Evolutionary conservation across 768 basidiomycete species (phyloP).

Genomic region (Saitozyma sp.): DNA sequence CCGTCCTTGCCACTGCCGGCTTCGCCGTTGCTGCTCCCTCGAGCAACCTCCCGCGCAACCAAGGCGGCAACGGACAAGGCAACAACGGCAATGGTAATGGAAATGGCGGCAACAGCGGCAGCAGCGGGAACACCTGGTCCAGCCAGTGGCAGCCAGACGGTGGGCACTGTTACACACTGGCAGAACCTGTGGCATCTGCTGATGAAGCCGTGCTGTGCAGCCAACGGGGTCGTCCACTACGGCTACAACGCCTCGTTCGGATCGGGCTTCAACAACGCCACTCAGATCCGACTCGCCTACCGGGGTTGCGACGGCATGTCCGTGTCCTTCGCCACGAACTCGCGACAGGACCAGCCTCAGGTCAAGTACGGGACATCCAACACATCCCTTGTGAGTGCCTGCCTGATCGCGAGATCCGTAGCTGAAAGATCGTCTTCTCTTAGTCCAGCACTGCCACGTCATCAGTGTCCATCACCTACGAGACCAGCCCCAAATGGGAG

Average conservation of each 20-base stretch:
- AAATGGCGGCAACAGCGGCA: too few species aligned
- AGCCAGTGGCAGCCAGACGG: constrained; percentile 2
- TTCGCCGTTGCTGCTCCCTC: too few species aligned
- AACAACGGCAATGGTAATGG: too few species aligned
- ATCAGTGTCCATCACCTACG: constrained; percentile 1
- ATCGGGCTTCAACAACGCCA: constrained; percentile 1
- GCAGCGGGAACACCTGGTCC: background rate
- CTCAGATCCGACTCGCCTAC: constrained; percentile 2
- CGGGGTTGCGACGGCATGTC: constrained; percentile 3
- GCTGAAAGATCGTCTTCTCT: background rate
- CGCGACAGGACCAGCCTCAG: background rate
- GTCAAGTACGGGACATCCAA: constrained; percentile 2
- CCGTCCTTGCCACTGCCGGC: too few species aligned
- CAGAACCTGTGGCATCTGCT: background rate
- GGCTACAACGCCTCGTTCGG: constrained; percentile 1
- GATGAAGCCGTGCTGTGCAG: background rate
- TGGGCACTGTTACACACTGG: background rate
- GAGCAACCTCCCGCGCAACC: too few species aligned
- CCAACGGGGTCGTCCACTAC: constrained; percentile 6
- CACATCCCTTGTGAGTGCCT: background rate
- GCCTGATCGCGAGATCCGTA: background rate
- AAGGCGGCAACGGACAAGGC: too few species aligned
- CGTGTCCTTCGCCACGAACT: background rate
- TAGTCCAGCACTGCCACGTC: background rate
- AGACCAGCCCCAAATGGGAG: constrained; percentile 6